Base-by-base conservation (phyloP, 163 green algal species). In the Dunaliella salina region DNA sequence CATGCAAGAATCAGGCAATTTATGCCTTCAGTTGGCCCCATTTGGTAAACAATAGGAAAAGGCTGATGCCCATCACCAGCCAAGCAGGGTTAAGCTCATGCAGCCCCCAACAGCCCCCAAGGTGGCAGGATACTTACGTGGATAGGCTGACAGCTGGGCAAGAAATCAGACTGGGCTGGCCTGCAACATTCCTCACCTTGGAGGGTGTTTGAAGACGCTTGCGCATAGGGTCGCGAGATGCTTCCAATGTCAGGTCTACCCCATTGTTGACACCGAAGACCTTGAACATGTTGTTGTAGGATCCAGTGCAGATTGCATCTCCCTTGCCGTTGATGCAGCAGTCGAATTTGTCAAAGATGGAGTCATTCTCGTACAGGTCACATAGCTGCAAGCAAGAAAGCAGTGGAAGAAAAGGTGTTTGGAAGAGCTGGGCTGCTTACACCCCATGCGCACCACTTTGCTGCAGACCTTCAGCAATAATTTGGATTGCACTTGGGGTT, bases 331-430 rank as follows among this genome's bases (percentile, higher is more conserved):
- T 98, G 75, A 98, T 92, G 85, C 90, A 95, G 90, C 95, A 98
- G 90, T 99, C 96, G 88, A 99, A 99, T 92, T 99, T 99, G 94
- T 99, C 97, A 87, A 99, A 99, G 81, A 99, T 99, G 88, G 90
- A 96, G 92, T 99, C 97, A 86, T 97, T 99, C 91, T 99, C 97
- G 87, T 99, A 99, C 87, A 99, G 90, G 87, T 99, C 96, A 87
- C 94, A 98, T 80, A 99, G 91, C 94, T 96, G 91, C 88, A 89
- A 71, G 75, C 20, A 11, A 59, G n/a, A 83, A 25, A 81, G 75
- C n/a, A 32, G 75, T 5, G 11, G 22, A 75, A 29, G 22, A 75
- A 75, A 15, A 15, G 63, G 24, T 1, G 63, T 15, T 75, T 15
- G 11, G 40, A 50, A n/a, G n/a, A n/a, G n/a, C n/a, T n/a, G n/a